Base-by-base conservation (phyloP, 305 asterid genomes). In the Stenogyne calaminthoides region DNA sequence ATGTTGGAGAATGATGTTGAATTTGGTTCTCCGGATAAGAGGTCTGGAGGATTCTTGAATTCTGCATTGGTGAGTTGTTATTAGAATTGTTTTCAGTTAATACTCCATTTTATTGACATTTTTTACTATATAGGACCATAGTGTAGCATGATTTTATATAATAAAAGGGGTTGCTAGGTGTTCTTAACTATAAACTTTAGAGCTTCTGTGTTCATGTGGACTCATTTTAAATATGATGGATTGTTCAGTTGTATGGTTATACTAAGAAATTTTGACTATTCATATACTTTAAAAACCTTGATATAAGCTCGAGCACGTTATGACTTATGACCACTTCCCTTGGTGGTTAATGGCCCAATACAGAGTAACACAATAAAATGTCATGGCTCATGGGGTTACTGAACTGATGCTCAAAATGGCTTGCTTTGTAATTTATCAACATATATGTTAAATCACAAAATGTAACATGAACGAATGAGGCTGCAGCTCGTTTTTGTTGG, bases 21-120 rank as follows among this genome's bases (percentile, higher is more conserved):
- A 87, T 95, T 93, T 82, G 97, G 99, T 51, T 95, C 97, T 34
- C 99, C 97, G 0, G 97, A 95, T 83, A 95, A 93, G 88, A 87
- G 97, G 85, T 91, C 99, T 49, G 99, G 99, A 32, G 98, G 98
- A 42, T 88, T 95, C 87, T 72, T 95, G 87, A 90, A 89, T 75
- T 89, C 98, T 69, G 98, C 97, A 46, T 75, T 93, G 98, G 99
- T 93, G 86, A 89, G 97, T 80, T 83, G 60, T 69, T 64, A 16
- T 32, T 74, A 51, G 70, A 74, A 55, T 74, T 20, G 9, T 2
- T 52, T 22, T 9, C 14, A 25, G 16, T 55, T 39, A 12, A 8
- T 63, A 1, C 58, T 15, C 29, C 19, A 49, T 14, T 34, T 37
- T 46, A 15, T 73, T 69, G 65, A 46, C 46, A 49, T 18, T 76